These are phyloP conservation scores for Solanum arcanum DNA, from an alignment of 257 asterid genomes.

Conservation along the genomic window DNA sequence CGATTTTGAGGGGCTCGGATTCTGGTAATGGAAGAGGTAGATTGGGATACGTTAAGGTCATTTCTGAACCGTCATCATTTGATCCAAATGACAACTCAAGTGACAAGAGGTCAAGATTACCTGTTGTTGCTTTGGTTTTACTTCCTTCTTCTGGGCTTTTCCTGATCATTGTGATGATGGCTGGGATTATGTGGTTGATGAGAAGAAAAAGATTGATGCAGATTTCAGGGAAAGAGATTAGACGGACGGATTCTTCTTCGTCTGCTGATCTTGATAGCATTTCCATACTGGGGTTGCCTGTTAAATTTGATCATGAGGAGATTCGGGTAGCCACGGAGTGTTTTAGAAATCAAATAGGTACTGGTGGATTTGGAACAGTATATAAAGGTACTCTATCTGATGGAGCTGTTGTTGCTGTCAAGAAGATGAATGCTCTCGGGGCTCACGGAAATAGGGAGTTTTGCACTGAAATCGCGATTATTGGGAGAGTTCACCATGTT, in stretches of 20 bases:
- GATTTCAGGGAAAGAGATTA: conserved; percentile 6
- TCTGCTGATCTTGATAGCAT: conserved; percentile 29
- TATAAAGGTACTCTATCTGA: conserved; percentile 49
- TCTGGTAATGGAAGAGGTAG: conserved; percentile 3
- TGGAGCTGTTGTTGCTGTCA: conserved; percentile 52
- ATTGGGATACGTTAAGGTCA: conserved; percentile 35
- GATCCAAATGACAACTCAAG: background rate
- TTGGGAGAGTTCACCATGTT: conserved; percentile 65
- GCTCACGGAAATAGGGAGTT: conserved; percentile 54
- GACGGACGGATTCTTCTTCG: conserved; percentile 3
- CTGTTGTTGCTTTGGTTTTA: conserved; percentile 32
- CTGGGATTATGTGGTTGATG: conserved; percentile 28
- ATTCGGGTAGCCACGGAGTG: conserved; percentile 42
- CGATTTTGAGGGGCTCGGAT: conserved; percentile 20
- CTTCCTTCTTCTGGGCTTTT: conserved; percentile 39
- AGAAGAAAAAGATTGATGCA: background rate
- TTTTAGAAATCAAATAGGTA: conserved; percentile 48
- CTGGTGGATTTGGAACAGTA: conserved; percentile 71
- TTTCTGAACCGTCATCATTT: conserved; percentile 5
- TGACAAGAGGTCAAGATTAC: conserved; percentile 15
- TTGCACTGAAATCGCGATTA: conserved; percentile 53
- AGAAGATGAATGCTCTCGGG: conserved; percentile 39
- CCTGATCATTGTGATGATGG: conserved; percentile 16
- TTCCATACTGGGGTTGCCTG: conserved; percentile 53
- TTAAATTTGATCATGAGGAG: conserved; percentile 38